phyloP scores from a whole-genome alignment of 202 grass and related monocot species.

The Tripidium arundinaceum region DNA sequence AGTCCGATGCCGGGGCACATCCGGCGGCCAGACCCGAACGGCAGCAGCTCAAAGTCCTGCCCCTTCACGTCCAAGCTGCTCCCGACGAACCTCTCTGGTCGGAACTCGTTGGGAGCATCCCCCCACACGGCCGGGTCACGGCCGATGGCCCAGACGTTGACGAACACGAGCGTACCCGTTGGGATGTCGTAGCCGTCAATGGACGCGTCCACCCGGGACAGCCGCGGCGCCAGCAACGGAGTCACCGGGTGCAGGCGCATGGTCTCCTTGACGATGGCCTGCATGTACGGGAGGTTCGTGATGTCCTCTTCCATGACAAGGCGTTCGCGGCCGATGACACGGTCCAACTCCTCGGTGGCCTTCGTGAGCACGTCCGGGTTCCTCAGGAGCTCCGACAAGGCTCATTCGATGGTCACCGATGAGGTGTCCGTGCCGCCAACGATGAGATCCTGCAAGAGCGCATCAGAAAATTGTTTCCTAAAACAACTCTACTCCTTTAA shows the following conservation, averaged over 20 bases:
- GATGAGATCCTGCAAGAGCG: conserved; percentile 78
- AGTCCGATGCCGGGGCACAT: background rate
- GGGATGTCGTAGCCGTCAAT: background rate
- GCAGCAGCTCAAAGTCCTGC: background rate
- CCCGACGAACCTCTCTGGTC: conserved; percentile 39
- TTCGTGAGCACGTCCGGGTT: conserved; percentile 49
- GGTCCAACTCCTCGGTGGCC: conserved; percentile 67
- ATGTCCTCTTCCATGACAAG: conserved; percentile 77
- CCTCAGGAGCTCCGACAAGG: conserved; percentile 68
- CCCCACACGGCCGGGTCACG: conserved; percentile 24
- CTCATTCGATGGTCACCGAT: conserved; percentile 67
- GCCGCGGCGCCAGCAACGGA: background rate
- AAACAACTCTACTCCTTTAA: too few species aligned
- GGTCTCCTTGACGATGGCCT: conserved; percentile 75
- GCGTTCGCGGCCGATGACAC: conserved; percentile 44
- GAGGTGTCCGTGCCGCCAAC: conserved; percentile 78
- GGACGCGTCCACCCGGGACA: background rate
- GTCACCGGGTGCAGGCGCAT: conserved; percentile 40
- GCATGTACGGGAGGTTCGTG: conserved; percentile 40
- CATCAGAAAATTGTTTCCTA: too few species aligned
- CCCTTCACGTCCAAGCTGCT: conserved; percentile 12
- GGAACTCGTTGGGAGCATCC: conserved; percentile 42
- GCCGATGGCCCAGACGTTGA: conserved; percentile 6
- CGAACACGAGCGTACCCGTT: background rate
- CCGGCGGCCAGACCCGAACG: conserved; percentile 12